These are phyloP conservation scores for Fusarium siculi DNA, from an alignment of 2,329 filamentous ascomycete species.

Conservation along the genomic window DNA sequence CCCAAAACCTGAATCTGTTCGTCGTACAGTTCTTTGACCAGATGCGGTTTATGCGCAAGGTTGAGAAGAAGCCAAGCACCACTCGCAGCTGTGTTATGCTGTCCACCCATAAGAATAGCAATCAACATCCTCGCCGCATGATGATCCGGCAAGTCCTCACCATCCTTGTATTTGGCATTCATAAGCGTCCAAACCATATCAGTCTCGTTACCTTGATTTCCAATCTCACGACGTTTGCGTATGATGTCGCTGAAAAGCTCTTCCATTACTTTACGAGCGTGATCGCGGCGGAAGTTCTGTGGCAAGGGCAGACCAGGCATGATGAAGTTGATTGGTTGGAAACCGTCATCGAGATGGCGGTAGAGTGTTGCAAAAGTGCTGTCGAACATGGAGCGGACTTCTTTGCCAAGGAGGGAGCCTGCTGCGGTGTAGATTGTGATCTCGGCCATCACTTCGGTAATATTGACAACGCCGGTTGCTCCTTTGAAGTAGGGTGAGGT, in stretches of 20 bases:
- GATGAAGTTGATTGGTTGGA: slow-evolving; percentile 88
- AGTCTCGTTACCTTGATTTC: slow-evolving; percentile 61
- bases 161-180: slow-evolving; percentile 85
- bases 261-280: slow-evolving; percentile 81
- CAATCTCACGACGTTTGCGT: slow-evolving; percentile 68
- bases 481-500: slow-evolving; percentile 73
- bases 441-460: slow-evolving; percentile 80
- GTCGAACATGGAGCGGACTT: slow-evolving; percentile 83
- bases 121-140: slow-evolving; percentile 94
- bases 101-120: slow-evolving; percentile 88
- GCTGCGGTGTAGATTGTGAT: slow-evolving; percentile 93
- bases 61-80: slow-evolving; percentile 85
- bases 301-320: slow-evolving; percentile 87
- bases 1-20: slow-evolving; percentile 82
- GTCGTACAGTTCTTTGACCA: slow-evolving; percentile 81
- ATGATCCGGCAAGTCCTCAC: slow-evolving; percentile 76
- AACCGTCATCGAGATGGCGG: slow-evolving; percentile 89
- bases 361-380: slow-evolving; percentile 82
- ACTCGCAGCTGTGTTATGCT: slow-evolving; percentile 87
- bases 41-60: slow-evolving; percentile 79
- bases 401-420: slow-evolving; percentile 83
- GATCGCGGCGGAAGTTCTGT: slow-evolving; percentile 83
- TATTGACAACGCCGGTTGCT: slow-evolving; percentile 72
- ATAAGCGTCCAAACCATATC: slow-evolving; percentile 94
- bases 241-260: slow-evolving; percentile 85